Percentiles rank a stretch among this genome's conserved stretches.
Conservation (phyloP, 352 stramenopile species). For the Globisporangium barbulae region DNA sequence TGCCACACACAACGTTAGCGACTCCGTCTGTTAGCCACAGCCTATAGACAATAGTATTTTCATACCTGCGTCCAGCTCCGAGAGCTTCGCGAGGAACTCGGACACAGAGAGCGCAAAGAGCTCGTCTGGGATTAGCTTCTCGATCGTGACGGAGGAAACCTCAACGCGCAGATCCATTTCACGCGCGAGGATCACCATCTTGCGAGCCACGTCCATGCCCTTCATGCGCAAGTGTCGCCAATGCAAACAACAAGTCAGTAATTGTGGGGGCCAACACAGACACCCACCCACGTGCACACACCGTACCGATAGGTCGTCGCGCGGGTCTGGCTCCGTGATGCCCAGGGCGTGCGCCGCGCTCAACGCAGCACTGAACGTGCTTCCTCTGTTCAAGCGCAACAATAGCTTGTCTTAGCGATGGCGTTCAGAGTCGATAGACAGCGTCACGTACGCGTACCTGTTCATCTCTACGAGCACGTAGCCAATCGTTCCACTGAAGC, state of each 20-base stretch:
- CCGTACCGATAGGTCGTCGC: slow-evolving; percentile 49
- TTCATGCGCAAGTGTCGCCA: slow-evolving; percentile 11
- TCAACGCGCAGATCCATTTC: slow-evolving; percentile 41
- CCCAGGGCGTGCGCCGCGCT: slow-evolving; percentile 39
- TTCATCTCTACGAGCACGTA: slow-evolving; percentile 46
- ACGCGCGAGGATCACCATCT: slow-evolving; percentile 64
- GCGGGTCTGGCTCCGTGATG: slow-evolving; percentile 68
- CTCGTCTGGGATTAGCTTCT: slow-evolving; percentile 38
- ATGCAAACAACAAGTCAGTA: background rate
- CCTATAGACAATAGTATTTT: background rate
- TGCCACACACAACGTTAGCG: background rate
- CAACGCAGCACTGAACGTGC: slow-evolving; percentile 46
- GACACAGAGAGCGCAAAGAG: slow-evolving; percentile 37
- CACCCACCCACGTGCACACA: background rate
- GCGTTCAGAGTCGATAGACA: background rate
- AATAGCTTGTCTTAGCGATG: background rate
- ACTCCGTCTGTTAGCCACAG: background rate
- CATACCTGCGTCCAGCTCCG: slow-evolving; percentile 33
- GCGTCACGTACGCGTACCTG: slow-evolving; percentile 8
- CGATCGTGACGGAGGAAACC: slow-evolving; percentile 35
- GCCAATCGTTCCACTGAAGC: slow-evolving; percentile 62
- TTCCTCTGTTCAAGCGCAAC: slow-evolving; percentile 21
- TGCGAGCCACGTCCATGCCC: slow-evolving; percentile 62
- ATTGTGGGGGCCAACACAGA: too few species aligned
- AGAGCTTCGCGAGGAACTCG: slow-evolving; percentile 52